Base-by-base conservation (phyloP, 345 rosid species). In the Acer yangbiense region DNA sequence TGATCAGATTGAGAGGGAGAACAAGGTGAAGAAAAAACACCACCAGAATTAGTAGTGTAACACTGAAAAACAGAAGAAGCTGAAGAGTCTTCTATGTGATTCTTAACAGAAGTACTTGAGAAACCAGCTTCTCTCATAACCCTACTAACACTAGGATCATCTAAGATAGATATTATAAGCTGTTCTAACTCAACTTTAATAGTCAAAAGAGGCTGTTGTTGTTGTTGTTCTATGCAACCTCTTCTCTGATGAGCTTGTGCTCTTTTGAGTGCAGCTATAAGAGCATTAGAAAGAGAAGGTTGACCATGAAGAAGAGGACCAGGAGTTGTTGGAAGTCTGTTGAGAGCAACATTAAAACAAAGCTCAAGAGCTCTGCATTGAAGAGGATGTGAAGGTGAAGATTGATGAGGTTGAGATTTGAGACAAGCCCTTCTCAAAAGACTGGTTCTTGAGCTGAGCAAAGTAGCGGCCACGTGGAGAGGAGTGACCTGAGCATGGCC, bases 401-500 rank as follows among this genome's bases (percentile, higher is more conserved):
- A 58, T 20, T 69, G 84, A 6, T 82, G 86, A 41, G 80, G 83
- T 54, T 86, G 87, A 74, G 88, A 88, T 76, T 83, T 83, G 72
- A 88, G 81, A 46, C 91, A 88, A 68, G 89, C 89, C 67, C 87
- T 84, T 72, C 82, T 80, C 55, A 88, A 69, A 78, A 85, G 74
- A 68, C 88, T 85, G 18, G 89, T 73, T 79, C 88, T 80, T 44
- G 87, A 80, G 71, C 82, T 81, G 43, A 86, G 84, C 50, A 88
- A 76, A 32, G 91, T 86, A 29, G 87, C 91, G 11, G 89, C 89
- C 4, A 88, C 89, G 54, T 88, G 87, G 65, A 94, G 92, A 63
- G 98, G 98, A 81, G 98, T 94, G 85, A 87, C 89, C 83, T 94
- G 98, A 76, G 96, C 94, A 90, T 94, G 98, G 85, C 97, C 96